A percentile compares a stretch with the other conserved stretches of the same genome.
phyloP scores from a whole-genome alignment of 805 yeast species.

The Metschnikowia aberdeeniae region DNA sequence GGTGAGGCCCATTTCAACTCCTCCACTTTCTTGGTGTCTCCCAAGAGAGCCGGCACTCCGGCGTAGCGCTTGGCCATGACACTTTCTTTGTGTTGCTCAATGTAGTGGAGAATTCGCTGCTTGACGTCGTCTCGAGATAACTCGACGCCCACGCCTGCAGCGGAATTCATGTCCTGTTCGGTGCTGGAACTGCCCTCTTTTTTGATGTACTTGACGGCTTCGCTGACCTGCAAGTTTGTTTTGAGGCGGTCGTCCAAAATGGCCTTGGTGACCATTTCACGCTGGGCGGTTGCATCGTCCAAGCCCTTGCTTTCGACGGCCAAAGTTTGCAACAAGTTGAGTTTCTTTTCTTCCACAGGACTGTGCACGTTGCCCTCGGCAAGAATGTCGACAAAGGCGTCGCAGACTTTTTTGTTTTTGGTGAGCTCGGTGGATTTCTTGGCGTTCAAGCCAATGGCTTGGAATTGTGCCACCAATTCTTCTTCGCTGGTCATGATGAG shows the following conservation, averaged over 20 bases:
- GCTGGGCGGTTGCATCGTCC: conserved; percentile 30
- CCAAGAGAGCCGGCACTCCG: conserved; percentile 70
- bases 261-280: conserved; percentile 53
- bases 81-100: conserved; percentile 54
- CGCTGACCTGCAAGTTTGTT: conserved; percentile 70
- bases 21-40: conserved; percentile 68
- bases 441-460: conserved; percentile 62
- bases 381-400: conserved; percentile 60
- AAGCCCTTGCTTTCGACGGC: conserved; percentile 68
- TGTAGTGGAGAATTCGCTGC: conserved; percentile 52
- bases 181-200: conserved; percentile 42
- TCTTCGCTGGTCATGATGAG: conserved; percentile 20
- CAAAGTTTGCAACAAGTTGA: conserved; percentile 68
- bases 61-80: conserved; percentile 75
- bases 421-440: conserved; percentile 73
- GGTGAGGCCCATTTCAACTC: conserved; percentile 92
- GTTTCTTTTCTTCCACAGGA: conserved; percentile 53
- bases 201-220: conserved; percentile 73
- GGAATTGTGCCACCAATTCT: conserved; percentile 35
- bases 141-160: conserved; percentile 75
- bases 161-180: conserved; percentile 50
- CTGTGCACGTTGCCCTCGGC: conserved; percentile 32
- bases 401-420: conserved; percentile 81
- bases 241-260: conserved; percentile 62
- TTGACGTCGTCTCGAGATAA: conserved; percentile 65